Base-by-base conservation (phyloP, 805 yeast genomes). In the Candida insectorum region DNA sequence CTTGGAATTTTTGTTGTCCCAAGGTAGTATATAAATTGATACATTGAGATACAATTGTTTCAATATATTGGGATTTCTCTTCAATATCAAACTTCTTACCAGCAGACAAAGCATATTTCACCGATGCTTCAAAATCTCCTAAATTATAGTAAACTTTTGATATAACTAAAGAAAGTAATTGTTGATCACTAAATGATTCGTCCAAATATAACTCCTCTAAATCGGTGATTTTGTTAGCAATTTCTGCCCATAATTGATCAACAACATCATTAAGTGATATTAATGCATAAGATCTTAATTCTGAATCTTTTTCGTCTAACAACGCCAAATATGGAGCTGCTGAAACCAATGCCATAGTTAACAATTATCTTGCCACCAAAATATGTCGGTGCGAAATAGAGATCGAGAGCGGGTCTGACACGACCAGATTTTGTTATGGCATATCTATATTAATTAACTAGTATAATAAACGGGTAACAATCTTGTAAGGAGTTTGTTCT, bases 201-300 rank as follows among this genome's bases (percentile, higher is more conserved):
- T 91, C 95, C 62, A 93, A 97, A 51, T 81, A 88, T 34, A 93
- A 68, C 44, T 87, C 95, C 64, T 93, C 98, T 51, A 93, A 84
- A 35, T 85, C 88, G 18, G 85, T 69, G 41, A 93, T 77, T 52
- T 75, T 80, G 62, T 93, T 93, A 37, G 98, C 95, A 37, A 93
- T 85, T 66, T 93, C 97, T 3, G 98, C 87, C 98, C 98, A 93
- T 39, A 87, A 72, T 59, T 86, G 89, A 63, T 88, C 95, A 32
- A 87, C 96, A 31, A 84, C 75, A 17, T 66, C 73, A 55, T 88
- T 85, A 45, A 93, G 75, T 13, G 95, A 80, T 36, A 81, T 68
- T 52, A 93, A 73, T 13, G 97, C 98, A 55, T 86, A 85, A 22
- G 81, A 70, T 58, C 87, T 89, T 46, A 93, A 75, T 33, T 73